Percentiles rank a stretch among this genome's conserved stretches.
phyloP scores from a whole-genome alignment of 345 rosid species.

The rapeseed (Brassica napus) region Da-Ae NC_063452.1:8740001-8740500 shows the following conservation, averaged over 20 bases:
- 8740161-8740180: constrained; percentile 54
- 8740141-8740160: constrained; percentile 70
- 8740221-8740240: constrained; percentile 98
- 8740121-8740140: constrained; percentile 88
- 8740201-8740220: constrained; percentile 93
- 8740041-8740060: not conserved
- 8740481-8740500: constrained; percentile 92
- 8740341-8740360: not conserved
- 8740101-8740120: constrained; percentile 56
- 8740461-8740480: constrained; percentile 98
- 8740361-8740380: constrained; percentile 74
- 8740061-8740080: constrained; percentile 7
- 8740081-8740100: not conserved
- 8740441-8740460: constrained; percentile 94
- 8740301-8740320: not conserved
- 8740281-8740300: constrained; percentile 7
- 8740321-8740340: not conserved
- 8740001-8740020: constrained; percentile 53
- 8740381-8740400: constrained; percentile 99
- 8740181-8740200: constrained; percentile 48
- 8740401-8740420: constrained; percentile 92
- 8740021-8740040: not conserved
- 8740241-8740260: constrained; percentile 83
- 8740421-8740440: constrained; percentile 82
- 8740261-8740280: constrained; percentile 97